Conservation (phyloP, 805 yeast genomes). For the Candida sphagnicola region DNA sequence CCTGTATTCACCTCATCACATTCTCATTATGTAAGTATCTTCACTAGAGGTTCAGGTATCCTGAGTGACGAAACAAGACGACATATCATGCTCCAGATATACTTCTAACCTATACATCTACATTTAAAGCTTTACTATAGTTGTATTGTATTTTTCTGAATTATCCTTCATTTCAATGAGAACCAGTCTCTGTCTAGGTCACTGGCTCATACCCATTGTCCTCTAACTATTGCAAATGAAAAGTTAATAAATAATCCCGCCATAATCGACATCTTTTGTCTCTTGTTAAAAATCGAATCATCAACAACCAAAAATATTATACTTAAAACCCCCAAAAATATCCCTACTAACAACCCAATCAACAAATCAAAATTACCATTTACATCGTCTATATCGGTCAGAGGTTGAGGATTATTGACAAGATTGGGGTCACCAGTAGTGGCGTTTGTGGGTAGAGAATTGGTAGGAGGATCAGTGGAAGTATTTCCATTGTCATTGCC, state of each 20-base stretch:
- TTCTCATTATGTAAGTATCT: too few species aligned
- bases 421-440: slow-evolving; percentile 7
- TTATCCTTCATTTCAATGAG: neutral
- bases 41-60: too few species aligned
- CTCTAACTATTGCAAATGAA: slow-evolving; percentile 57
- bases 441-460: too few species aligned
- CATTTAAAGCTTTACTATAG: neutral
- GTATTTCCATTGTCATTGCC: slow-evolving; percentile 38
- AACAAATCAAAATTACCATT: slow-evolving; percentile 59
- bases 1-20: too few species aligned
- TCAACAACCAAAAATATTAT: slow-evolving; percentile 54
- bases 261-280: slow-evolving; percentile 64
- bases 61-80: too few species aligned
- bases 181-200: neutral
- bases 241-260: slow-evolving; percentile 71
- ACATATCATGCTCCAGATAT: too few species aligned
- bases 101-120: too few species aligned
- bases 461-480: neutral
- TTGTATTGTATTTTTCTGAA: slow-evolving; percentile 1
- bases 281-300: slow-evolving; percentile 56
- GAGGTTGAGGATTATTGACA: slow-evolving; percentile 16
- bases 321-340: slow-evolving; percentile 69
- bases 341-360: slow-evolving; percentile 69
- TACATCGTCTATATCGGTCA: slow-evolving; percentile 27
- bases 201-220: slow-evolving; percentile 26